A percentile compares a stretch with the other conserved stretches of the same genome.
Evolutionary conservation across 2,329 filamentous ascomycete genomes (phyloP).

Genomic region (Sarocladium brachiariae): DNA sequence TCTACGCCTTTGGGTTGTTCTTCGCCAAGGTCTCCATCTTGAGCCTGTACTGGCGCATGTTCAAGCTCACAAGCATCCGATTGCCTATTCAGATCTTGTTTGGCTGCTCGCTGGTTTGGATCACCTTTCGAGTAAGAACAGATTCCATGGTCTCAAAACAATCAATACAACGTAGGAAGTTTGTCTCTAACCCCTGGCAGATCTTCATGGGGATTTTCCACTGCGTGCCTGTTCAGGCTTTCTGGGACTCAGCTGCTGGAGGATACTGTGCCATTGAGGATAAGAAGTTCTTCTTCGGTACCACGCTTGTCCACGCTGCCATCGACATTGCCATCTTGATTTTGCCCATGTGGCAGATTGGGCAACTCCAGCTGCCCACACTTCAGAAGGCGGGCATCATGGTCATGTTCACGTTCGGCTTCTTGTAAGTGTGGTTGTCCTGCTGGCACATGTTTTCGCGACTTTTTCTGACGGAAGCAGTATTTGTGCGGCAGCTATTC

Average conservation of each 20-base stretch:
- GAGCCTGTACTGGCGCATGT: slow-evolving; percentile 19
- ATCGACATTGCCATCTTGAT: slow-evolving; percentile 21
- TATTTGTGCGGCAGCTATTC: slow-evolving; percentile 12
- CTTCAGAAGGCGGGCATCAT: slow-evolving; percentile 16
- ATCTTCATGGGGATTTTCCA: slow-evolving; percentile 23
- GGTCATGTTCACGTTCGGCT: slow-evolving; percentile 18
- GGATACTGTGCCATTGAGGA: slow-evolving; percentile 20
- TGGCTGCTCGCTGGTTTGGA: slow-evolving; percentile 16
- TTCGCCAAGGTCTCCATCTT: slow-evolving; percentile 18
- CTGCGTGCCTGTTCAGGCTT: slow-evolving; percentile 23
- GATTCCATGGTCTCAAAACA: not conserved
- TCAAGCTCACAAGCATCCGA: slow-evolving; percentile 15
- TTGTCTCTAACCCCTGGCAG: slow-evolving; percentile 15
- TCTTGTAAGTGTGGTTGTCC: slow-evolving; percentile 15
- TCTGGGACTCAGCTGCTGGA: slow-evolving; percentile 20
- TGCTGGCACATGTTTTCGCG: not conserved
- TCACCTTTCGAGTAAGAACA: slow-evolving; percentile 14
- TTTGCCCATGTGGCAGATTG: slow-evolving; percentile 20
- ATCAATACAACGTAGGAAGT: not conserved
- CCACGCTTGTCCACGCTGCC: slow-evolving; percentile 18
- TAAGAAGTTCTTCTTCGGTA: slow-evolving; percentile 21
- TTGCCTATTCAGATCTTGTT: slow-evolving; percentile 16
- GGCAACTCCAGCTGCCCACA: slow-evolving; percentile 16
- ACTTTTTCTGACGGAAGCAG: slow-evolving; percentile 6
- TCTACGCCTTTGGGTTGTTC: slow-evolving; percentile 16